These are phyloP conservation scores for Salvia miltiorrhiza DNA, from an alignment of 257 asterid genomes.

Conservation along the genomic window DNA sequence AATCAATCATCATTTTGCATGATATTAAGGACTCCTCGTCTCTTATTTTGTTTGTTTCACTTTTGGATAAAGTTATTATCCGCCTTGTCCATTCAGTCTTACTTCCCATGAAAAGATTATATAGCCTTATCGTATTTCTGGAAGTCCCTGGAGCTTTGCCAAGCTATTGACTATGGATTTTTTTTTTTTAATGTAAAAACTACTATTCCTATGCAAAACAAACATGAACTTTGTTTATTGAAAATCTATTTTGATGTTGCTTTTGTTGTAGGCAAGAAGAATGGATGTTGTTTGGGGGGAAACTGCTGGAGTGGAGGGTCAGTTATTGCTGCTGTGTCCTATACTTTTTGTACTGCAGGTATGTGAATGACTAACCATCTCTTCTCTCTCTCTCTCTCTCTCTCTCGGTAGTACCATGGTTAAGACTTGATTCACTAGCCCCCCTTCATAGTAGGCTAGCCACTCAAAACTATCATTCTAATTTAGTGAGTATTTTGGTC, in stretches of 20 bases:
- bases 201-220: not conserved
- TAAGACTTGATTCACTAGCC: not conserved
- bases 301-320: slow-evolving; percentile 98
- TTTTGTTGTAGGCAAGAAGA: slow-evolving; percentile 70
- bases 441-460: not conserved
- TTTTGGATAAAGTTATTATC: slow-evolving; percentile 4
- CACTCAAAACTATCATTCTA: slow-evolving; percentile 4
- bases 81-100: not conserved
- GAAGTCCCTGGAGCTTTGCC: slow-evolving; percentile 2
- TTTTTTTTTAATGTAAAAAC: not conserved
- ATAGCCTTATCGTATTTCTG: not conserved
- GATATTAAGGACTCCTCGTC: not conserved
- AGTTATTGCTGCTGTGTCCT: slow-evolving; percentile 68
- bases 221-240: not conserved
- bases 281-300: slow-evolving; percentile 99
- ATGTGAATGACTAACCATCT: slow-evolving; percentile 2
- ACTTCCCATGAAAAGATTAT: not conserved
- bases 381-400: not conserved
- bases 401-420: not conserved
- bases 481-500: not conserved
- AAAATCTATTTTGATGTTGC: not conserved
- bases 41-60: not conserved
- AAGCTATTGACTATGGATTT: not conserved
- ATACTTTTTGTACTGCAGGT: slow-evolving; percentile 84
- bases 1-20: not conserved